Conservation (phyloP, 2,329 filamentous ascomycete genomes). For the Colletotrichum theobromicola region DNA sequence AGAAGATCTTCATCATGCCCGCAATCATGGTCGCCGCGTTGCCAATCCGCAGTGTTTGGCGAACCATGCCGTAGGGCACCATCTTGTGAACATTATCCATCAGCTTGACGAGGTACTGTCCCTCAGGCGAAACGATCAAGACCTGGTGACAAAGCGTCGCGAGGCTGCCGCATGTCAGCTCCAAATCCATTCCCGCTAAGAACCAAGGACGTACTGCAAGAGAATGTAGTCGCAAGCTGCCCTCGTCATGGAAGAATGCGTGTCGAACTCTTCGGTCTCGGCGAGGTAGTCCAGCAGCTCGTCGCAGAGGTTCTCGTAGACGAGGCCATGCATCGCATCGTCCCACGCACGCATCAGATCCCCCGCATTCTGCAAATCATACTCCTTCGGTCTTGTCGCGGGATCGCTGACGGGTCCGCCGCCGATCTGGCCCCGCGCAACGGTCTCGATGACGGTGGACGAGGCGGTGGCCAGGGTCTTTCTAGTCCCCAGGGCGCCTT, state of each 20-base stretch:
- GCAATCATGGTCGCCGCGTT: slow-evolving; percentile 85
- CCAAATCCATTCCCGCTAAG: not conserved
- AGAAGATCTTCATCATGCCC: slow-evolving; percentile 72
- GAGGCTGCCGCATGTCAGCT: slow-evolving; percentile 50
- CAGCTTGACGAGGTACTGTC: slow-evolving; percentile 74
- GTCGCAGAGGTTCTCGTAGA: slow-evolving; percentile 73
- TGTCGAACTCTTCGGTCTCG: slow-evolving; percentile 66
- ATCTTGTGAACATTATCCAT: slow-evolving; percentile 73
- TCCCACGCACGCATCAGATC: slow-evolving; percentile 71
- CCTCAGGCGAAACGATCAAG: slow-evolving; percentile 75
- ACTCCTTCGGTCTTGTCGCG: slow-evolving; percentile 38
- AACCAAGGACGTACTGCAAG: slow-evolving; percentile 62
- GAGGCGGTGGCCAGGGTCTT: slow-evolving; percentile 78
- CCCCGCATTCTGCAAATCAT: slow-evolving; percentile 62
- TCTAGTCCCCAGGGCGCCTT: slow-evolving; percentile 74
- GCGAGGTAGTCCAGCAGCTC: slow-evolving; percentile 66
- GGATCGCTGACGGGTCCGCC: slow-evolving; percentile 50
- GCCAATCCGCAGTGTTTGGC: slow-evolving; percentile 75
- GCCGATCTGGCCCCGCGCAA: slow-evolving; percentile 69
- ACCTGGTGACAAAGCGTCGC: slow-evolving; percentile 78
- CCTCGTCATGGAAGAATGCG: slow-evolving; percentile 65
- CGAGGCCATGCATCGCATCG: slow-evolving; percentile 67
- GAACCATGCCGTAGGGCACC: slow-evolving; percentile 73
- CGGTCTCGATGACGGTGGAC: slow-evolving; percentile 72
- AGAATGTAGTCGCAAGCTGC: slow-evolving; percentile 71